A percentile compares a stretch with the other conserved stretches of the same genome.
Conservation (phyloP, 345 rosid species). For the Cardiospermum halicacabum region DNA sequence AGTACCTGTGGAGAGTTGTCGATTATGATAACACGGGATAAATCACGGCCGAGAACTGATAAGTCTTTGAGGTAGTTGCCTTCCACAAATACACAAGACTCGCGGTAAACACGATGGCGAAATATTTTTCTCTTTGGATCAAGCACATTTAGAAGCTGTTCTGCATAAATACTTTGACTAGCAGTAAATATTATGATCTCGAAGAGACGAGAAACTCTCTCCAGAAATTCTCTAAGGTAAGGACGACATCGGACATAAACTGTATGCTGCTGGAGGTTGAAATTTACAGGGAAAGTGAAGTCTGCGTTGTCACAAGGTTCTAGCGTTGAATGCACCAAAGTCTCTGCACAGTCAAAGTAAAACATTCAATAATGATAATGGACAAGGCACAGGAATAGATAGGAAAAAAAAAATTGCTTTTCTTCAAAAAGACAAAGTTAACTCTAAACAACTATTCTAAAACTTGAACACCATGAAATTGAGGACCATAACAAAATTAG, state of each 20-base stretch:
- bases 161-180: conserved; percentile 95
- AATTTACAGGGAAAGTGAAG: conserved; percentile 87
- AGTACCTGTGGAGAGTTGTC: conserved; percentile 99
- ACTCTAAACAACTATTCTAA: neutral
- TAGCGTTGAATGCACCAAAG: conserved; percentile 87
- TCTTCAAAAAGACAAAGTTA: neutral
- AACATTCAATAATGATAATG: conserved; percentile 6
- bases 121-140: conserved; percentile 92
- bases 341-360: conserved; percentile 49
- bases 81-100: conserved; percentile 90
- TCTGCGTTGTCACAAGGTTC: conserved; percentile 88
- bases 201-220: conserved; percentile 72
- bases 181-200: conserved; percentile 97
- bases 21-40: conserved; percentile 74
- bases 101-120: conserved; percentile 92
- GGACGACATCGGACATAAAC: conserved; percentile 96
- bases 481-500: neutral
- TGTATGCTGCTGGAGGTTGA: conserved; percentile 76
- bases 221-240: conserved; percentile 83
- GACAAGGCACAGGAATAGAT: neutral
- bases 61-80: conserved; percentile 96
- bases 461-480: neutral
- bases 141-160: conserved; percentile 95
- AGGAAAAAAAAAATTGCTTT: neutral
- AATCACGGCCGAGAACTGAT: conserved; percentile 91